Percentiles rank a stretch among this genome's conserved stretches.
These are phyloP conservation scores for Apiospora kogelbergensis DNA, from an alignment of 2,329 filamentous ascomycete species.

Conservation along the genomic window DNA sequence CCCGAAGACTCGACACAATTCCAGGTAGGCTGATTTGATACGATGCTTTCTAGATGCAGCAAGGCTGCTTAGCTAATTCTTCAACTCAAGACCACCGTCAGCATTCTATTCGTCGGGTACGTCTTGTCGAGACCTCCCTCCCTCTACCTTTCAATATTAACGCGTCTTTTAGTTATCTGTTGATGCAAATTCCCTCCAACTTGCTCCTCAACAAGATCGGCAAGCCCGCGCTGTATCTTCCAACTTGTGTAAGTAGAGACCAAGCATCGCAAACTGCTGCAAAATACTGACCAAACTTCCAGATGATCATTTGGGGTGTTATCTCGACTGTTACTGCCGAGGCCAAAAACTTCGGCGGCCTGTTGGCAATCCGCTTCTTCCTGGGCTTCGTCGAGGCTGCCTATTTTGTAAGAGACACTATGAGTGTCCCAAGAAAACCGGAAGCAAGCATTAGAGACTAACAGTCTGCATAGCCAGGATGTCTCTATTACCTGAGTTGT, in stretches of 20 bases:
- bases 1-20: slow-evolving; percentile 32
- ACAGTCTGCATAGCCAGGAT: slow-evolving; percentile 43
- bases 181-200: slow-evolving; percentile 54
- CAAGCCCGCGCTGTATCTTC: slow-evolving; percentile 46
- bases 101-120: slow-evolving; percentile 51
- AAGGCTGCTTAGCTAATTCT: slow-evolving; percentile 8
- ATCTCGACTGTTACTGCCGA: slow-evolving; percentile 43
- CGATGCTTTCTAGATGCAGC: background rate
- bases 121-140: slow-evolving; percentile 12
- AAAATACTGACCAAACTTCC: background rate
- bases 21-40: slow-evolving; percentile 27
- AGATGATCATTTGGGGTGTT: slow-evolving; percentile 50
- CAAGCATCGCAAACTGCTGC: too few relatives aligned
- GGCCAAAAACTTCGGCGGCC: slow-evolving; percentile 34
- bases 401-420: slow-evolving; percentile 38
- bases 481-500: slow-evolving; percentile 61
- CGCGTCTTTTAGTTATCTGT: slow-evolving; percentile 36
- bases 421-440: background rate
- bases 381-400: slow-evolving; percentile 44
- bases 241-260: slow-evolving; percentile 38
- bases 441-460: background rate
- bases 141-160: background rate
- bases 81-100: slow-evolving; percentile 41
- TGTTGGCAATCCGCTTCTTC: slow-evolving; percentile 43
- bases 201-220: slow-evolving; percentile 51